Evolutionary conservation across 805 yeast species (phyloP), one percentile per base, ranked within the genome.

Genomic region (Myxozyma geophila): DNA sequence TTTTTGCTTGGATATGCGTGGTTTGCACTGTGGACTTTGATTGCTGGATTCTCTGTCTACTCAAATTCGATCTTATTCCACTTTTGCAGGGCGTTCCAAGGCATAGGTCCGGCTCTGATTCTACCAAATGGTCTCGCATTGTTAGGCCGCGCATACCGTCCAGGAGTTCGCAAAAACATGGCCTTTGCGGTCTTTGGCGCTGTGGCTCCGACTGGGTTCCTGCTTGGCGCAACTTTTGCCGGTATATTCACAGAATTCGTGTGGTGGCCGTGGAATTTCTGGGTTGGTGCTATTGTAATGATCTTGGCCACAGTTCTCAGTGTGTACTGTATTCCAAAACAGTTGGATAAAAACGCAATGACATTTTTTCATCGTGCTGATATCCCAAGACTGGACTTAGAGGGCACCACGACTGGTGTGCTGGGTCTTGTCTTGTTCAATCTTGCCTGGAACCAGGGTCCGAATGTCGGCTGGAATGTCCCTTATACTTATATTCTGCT

Each of bases 371-470:
- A 53, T 13, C 19, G 28, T 13, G 17, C 17, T 13, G 57, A 39
- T 17, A 19, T 46, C 12, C 48, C 28, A n/a, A 15, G 54, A 8
- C 81, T 84, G 75, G 87, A 85, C 70, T 79, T 81, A 76, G 61
- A 74, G 7, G 91, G 91, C n/a, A 77, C 87, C 0, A 17, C 76
- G 0, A 63, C 83, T 13, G 92, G 90, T 2, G 82, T 88, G 4
- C 62, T 76, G 6, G 90, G 90, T 0, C 74, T 89, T 54, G 79
- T 87, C 1, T 72, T 89, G 40, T 78, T 89, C 72, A 88, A 86
- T 68, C 85, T 88, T 72, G 84, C 84, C 1, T 85, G 90, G 85
- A 88, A 87, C 70, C 92, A 89, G 72, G 93, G 88, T 1, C 90
- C 93, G 0, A 80, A 82, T 5, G 87, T 78, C 1, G 90, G 92